phyloP scores from a whole-genome alignment of 2,329 filamentous ascomycete genomes.

The Ceratocystis albifundus region DNA sequence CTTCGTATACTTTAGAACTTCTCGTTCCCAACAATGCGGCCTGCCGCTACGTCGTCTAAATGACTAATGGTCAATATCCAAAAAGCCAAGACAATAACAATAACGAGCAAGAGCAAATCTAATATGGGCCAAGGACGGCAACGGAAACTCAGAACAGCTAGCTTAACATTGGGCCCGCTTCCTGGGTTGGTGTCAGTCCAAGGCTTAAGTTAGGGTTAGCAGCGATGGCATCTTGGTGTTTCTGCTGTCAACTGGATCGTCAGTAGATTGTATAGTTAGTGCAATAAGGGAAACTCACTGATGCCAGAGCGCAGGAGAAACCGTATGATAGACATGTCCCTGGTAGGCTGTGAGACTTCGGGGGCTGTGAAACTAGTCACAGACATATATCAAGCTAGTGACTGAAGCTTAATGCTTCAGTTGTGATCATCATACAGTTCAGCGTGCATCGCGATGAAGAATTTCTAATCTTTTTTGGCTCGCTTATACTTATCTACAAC shows the following conservation, averaged over 20 bases:
- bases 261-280: not conserved
- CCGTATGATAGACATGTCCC: not conserved
- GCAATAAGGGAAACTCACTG: not conserved
- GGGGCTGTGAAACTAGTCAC: not conserved
- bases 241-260: not conserved
- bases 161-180: too few species aligned
- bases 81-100: too few species aligned
- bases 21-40: too few species aligned
- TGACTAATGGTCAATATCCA: too few species aligned
- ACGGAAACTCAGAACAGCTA: too few species aligned
- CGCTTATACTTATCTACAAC: not conserved
- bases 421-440: constrained; percentile 1
- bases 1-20: too few species aligned
- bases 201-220: not conserved
- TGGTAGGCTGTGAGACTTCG: not conserved
- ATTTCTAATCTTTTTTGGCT: not conserved
- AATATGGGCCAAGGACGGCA: too few species aligned
- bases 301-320: not conserved
- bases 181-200: too few species aligned
- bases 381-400: not conserved
- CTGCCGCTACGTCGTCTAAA: too few species aligned
- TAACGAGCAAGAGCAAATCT: too few species aligned
- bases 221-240: not conserved
- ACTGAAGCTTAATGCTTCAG: not conserved
- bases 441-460: not conserved